Base-by-base conservation (phyloP, 2,329 filamentous ascomycete species). In the Fusarium acutatum region DNA sequence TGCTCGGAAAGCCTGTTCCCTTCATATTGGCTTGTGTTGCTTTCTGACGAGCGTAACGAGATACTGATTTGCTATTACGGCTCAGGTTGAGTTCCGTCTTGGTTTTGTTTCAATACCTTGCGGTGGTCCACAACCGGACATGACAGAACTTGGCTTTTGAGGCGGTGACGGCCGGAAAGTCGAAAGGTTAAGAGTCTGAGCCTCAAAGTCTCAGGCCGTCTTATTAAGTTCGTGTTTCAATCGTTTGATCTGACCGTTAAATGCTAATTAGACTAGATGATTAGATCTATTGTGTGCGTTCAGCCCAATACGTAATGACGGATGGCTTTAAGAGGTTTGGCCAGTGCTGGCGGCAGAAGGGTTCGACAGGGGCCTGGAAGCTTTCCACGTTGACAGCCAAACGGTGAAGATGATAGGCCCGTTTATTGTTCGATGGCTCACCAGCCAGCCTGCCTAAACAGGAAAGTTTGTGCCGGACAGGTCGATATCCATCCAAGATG, bases 91-190 rank as follows among this genome's bases (percentile, higher is more conserved):
- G 58, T 52, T 30, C 47, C 44, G 34, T 71, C 41, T 71, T 40
- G 32, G 24, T 40, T 60, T 26, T 56, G 57, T 71, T 71, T 59
- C 57, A 62, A 59, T 24, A 50, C 17, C 52, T 71, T 37, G 46
- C 15, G 46, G 38, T 34, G 60, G 38, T 35, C 47, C 63, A 67
- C 32, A 52, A 20, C 38, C 40, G 7, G 35, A 26, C 30, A 49
- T 17, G 41, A n/a, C 49, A 59, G 44, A 41, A 32, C 30, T 65
- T 65, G 56, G 63, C 49, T 62, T 62, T 30, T 26, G 30, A 64
- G 64, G 68, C 69, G 68, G 68, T 68, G 69, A 69, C 69, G 35
- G 30, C 32, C 24, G 37, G 43, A 59, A 67, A 32, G 38, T 43
- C 13, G 17, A 41, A 26, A 46, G 44, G 41, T 53, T 24, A 57